phyloP scores from a whole-genome alignment of 768 basidiomycete species.

The Boletellus sp. region DNA sequence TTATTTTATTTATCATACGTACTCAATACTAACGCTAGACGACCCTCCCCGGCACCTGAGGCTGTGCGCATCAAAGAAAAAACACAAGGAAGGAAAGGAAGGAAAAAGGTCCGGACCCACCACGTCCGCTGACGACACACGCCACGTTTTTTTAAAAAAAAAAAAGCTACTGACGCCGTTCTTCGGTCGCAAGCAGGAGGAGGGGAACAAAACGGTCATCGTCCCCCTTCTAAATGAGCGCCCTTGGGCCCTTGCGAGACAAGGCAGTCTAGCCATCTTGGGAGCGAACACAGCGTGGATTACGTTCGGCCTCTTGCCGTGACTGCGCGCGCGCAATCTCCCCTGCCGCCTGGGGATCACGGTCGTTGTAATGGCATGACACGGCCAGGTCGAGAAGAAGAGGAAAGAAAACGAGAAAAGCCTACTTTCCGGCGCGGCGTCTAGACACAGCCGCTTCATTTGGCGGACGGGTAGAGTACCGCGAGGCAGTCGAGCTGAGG shows the following conservation, averaged over 20 bases:
- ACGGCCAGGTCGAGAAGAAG: constrained; percentile 10
- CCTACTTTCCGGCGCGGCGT: constrained; percentile 9
- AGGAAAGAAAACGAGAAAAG: background rate
- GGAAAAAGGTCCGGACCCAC: too few relatives aligned
- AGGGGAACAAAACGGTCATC: too few relatives aligned
- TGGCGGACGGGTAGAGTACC: background rate
- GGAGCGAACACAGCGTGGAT: background rate
- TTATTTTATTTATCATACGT: constrained; percentile 21
- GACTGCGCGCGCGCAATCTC: constrained; percentile 21
- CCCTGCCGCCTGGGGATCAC: background rate
- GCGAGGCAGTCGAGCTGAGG: constrained; percentile 12
- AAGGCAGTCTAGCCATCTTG: background rate
- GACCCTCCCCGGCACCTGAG: constrained; percentile 1
- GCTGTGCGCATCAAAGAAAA: too few relatives aligned
- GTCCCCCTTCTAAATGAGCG: too few relatives aligned
- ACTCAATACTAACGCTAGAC: constrained; percentile 11
- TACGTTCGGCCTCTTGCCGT: constrained; percentile 10
- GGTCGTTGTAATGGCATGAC: background rate
- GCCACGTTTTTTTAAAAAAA: too few relatives aligned
- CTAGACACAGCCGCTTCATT: constrained; percentile 19
- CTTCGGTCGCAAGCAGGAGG: background rate
- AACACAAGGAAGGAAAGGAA: too few relatives aligned
- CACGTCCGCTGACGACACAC: too few relatives aligned
- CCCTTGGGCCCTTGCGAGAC: too few relatives aligned
- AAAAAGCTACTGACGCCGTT: constrained; percentile 2